Base-by-base conservation (phyloP, 148 eudicot genomes). In the Arbutus unedo region DNA sequence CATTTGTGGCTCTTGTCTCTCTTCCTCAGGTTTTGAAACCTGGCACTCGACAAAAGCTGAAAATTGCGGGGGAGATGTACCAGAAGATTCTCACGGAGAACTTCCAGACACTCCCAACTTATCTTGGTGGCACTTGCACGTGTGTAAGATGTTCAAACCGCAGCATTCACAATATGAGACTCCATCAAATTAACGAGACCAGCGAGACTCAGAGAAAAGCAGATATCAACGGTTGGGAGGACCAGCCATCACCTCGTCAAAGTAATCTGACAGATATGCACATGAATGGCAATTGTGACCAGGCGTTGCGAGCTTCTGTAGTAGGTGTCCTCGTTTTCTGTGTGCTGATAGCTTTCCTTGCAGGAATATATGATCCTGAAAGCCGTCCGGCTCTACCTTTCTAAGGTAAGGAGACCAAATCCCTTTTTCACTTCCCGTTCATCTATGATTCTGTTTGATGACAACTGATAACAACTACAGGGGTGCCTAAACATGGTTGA, bases 91-190 rank as follows among this genome's bases (percentile, higher is more conserved):
- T 93, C 64, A 79, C 79, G 31, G 94, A 91, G 85, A 82, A 87
- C 80, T 85, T 94, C 54, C 83, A 90, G 78, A 84, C 88, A 41
- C 86, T 94, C 67, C 98, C 98, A 54, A 81, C 91, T 53, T 94
- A 87, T 89, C 93, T 96, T 68, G 98, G 97, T 60, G 95, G 94
- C 74, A 79, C 55, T 74, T 96, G 98, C 89, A 83, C 73, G 18
- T 96, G 98, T 83, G 44, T 54, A 11, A 88, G 79, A 88, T 96
- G 98, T 82, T 87, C 84, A 48, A 89, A 87, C 72, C 79, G 79
- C 21, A 73, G 25, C 84, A 66, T 78, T 56, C 57, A 75, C 82
- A 82, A 13, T 43, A 77, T 47, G 48, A 83, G 50, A 73, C 64
- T 56, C 16, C 77, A 66, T 83, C 76, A 66, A 79, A 67, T 71